Evolutionary conservation across 129 eudicot species (phyloP).

Genomic region (Erigeron canadensis): DNA sequence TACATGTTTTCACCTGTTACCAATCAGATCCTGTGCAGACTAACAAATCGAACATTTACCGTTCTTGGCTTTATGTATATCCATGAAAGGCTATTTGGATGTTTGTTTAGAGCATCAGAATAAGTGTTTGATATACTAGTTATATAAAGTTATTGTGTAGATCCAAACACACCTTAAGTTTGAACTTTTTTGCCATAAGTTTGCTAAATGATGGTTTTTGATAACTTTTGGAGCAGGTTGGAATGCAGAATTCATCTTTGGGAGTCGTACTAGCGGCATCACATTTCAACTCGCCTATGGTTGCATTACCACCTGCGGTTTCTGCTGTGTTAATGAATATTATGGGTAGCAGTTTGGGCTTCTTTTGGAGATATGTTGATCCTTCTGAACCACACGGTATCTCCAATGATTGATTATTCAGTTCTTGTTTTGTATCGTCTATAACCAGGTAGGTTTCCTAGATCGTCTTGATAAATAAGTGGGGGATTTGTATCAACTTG

Average conservation of each 20-base stretch:
- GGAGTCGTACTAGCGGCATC: constrained; percentile 89
- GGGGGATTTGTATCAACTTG: no score
- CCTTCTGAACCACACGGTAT: constrained; percentile 46
- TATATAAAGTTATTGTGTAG: background rate
- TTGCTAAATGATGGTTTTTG: background rate
- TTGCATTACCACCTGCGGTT: constrained; percentile 76
- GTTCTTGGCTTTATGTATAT: background rate
- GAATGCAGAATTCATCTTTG: constrained; percentile 89
- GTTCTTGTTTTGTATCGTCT: no score
- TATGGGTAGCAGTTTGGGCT: constrained; percentile 87
- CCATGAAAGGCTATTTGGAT: no score
- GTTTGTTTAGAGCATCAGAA: background rate
- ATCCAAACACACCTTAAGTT: background rate
- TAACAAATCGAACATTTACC: background rate
- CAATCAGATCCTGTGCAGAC: constrained; percentile 9
- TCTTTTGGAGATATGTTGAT: constrained; percentile 67
- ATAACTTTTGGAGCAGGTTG: constrained; percentile 52
- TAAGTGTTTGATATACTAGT: background rate
- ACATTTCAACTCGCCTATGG: constrained; percentile 71
- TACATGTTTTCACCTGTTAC: constrained; percentile 19
- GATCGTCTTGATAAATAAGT: no score
- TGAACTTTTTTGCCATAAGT: constrained; percentile 21
- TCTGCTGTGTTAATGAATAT: constrained; percentile 88
- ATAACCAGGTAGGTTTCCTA: no score
- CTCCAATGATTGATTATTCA: constrained; percentile 16